Percentiles rank a stretch among this genome's conserved stretches.
Conservation (phyloP, 164 flowering plant species). For the Vitis riparia region DNA sequence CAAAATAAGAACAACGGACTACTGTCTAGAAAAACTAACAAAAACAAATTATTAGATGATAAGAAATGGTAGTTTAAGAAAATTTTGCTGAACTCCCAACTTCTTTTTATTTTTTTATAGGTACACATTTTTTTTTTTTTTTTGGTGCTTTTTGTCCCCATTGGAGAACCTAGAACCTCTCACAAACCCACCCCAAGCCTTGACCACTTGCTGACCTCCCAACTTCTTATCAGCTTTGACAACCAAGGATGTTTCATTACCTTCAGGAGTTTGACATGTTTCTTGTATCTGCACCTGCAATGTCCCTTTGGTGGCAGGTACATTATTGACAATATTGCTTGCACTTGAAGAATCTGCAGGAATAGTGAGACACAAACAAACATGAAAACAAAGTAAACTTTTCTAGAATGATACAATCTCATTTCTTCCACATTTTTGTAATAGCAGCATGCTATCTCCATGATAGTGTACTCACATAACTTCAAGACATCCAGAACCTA, state of each 20-base stretch:
- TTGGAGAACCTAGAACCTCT: too few species aligned
- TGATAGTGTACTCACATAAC: not conserved
- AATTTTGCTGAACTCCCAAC: conserved; percentile 7
- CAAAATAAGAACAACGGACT: too few species aligned
- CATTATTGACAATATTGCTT: not conserved
- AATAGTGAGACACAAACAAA: not conserved
- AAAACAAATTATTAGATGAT: too few species aligned
- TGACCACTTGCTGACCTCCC: too few species aligned
- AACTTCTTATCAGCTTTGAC: not conserved
- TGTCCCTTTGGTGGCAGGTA: not conserved
- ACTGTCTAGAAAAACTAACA: too few species aligned
- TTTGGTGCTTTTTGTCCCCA: too few species aligned
- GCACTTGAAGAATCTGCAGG: conserved; percentile 8
- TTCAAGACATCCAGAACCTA: not conserved
- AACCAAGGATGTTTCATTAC: not conserved
- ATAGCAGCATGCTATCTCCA: too few species aligned
- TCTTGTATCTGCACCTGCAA: not conserved
- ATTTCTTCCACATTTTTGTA: too few species aligned
- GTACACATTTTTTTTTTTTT: too few species aligned
- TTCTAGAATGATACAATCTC: not conserved
- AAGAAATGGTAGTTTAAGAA: not conserved
- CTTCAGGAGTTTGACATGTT: conserved; percentile 5
- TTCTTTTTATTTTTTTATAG: too few species aligned
- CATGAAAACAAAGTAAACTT: not conserved
- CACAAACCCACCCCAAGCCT: too few species aligned